Percentiles rank a stretch among this genome's conserved stretches.
Conservation (phyloP, 208 protist species). For the Acanthamoeba lugdunensis region DNA sequence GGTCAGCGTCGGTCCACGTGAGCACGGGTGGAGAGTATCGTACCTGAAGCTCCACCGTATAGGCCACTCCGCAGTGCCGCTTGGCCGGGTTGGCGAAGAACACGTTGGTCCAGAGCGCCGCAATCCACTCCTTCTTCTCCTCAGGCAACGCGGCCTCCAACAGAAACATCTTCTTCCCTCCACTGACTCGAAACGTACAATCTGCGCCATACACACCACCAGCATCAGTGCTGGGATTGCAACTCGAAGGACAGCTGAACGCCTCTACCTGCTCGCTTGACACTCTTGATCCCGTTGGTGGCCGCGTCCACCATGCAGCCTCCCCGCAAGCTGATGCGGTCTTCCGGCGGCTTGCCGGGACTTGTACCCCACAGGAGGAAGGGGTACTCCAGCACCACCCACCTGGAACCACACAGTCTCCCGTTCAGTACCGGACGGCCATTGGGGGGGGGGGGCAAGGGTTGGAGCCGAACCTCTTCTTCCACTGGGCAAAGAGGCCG, state of each 20-base stretch:
- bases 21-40: not conserved
- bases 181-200: not conserved
- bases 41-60: not conserved
- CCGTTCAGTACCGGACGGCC: not conserved
- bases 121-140: not conserved
- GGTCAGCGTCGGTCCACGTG: not conserved
- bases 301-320: not conserved
- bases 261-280: not conserved
- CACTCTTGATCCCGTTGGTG: not conserved
- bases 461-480: not conserved
- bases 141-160: not conserved
- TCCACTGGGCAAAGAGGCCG: not conserved
- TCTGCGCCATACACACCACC: not conserved
- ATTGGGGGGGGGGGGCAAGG: not conserved
- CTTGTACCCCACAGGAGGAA: not conserved
- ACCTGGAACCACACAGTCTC: not conserved
- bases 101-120: not conserved
- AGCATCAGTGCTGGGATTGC: not conserved
- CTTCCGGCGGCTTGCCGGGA: not conserved
- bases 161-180: not conserved
- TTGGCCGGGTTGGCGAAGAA: conserved; percentile 5
- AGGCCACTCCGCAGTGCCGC: not conserved
- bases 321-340: not conserved
- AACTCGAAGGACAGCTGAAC: not conserved
- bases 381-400: not conserved